phyloP scores from a whole-genome alignment of 23 red algal genomes.

The Agarophyton chilense region DNA sequence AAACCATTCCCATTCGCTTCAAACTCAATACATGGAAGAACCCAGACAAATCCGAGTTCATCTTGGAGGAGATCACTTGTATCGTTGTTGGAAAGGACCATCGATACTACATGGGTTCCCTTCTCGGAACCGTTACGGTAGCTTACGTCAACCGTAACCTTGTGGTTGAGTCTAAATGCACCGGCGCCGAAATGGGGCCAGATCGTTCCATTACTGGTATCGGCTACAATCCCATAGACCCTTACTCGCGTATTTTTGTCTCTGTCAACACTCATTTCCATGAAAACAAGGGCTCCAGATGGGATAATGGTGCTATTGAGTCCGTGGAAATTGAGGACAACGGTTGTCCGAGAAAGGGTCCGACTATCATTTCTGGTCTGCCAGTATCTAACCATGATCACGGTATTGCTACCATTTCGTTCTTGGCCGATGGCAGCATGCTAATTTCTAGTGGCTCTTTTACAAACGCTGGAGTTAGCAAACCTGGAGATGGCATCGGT shows the following conservation, averaged over 20 bases:
- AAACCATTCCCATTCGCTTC: constrained; percentile 42
- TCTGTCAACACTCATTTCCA: constrained; percentile 48
- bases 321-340: constrained; percentile 16
- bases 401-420: constrained; percentile 25
- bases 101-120: constrained; percentile 63
- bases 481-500: constrained; percentile 49
- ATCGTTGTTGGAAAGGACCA: constrained; percentile 52
- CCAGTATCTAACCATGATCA: constrained; percentile 66
- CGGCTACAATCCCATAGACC: constrained; percentile 55
- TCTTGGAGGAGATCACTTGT: constrained; percentile 40
- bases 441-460: constrained; percentile 44
- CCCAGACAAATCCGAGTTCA: constrained; percentile 34
- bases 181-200: constrained; percentile 38
- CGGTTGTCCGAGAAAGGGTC: constrained; percentile 38
- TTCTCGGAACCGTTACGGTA: constrained; percentile 47
- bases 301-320: constrained; percentile 48
- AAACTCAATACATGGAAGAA: constrained; percentile 44
- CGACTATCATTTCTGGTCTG: constrained; percentile 61
- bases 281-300: constrained; percentile 46
- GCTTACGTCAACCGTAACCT: constrained; percentile 21
- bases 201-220: constrained; percentile 61
- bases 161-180: constrained; percentile 40
- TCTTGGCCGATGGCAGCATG: constrained; percentile 58
- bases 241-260: constrained; percentile 31
- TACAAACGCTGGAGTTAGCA: constrained; percentile 64